Base-by-base conservation (phyloP, 352 stramenopile species). In the Phytophthora pluvialis region DNA sequence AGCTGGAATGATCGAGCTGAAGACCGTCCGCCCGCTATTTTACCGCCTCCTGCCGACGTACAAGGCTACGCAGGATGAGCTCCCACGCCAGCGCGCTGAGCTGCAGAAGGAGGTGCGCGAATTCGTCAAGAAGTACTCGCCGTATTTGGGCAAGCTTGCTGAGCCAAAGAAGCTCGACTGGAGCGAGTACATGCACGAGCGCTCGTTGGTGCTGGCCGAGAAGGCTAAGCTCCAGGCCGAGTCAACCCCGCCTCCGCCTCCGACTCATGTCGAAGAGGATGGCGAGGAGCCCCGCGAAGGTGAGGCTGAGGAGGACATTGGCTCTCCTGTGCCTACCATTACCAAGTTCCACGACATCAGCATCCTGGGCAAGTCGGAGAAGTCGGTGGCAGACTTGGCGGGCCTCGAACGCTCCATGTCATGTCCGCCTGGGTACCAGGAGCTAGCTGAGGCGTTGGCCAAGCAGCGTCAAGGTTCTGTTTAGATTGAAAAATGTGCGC, bases 1-100 rank as follows among this genome's bases (percentile, higher is more conserved):
- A 67, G 88, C 86, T 29, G 88, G 88, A 38, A 95, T 94, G 68
- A 95, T 95, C 50, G 88, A 94, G 65, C 64, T 95, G 56, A 95
- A 94, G 76, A 95, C 87, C 4, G 70, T 95, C 6, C 83, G 83
- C 11, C 87, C 87, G 45, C 67, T 95, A 1, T 94, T 94, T 61
- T 93, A 93, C 62, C 87, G 87, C 31, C 54, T 95, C 31, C 58
- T 93, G 47, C 85, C 85, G 7, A 80, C 85, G 51, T 83, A 95
- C 79, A 89, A 90, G 60, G 84, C 85, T 38, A 83, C 73, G 10
- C 87, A 95, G 58, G 87, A 95, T 63, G 82, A 93, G 39, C 72
- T 95, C 4, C 87, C 87, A 4, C 65, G 69, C 21, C 78, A 84
- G 18, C 87, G 87, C 33, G 72, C 81, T 8, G 72, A 81, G 46